phyloP scores from a whole-genome alignment of 2,329 filamentous ascomycete species.

The Botrytis elliptica region DNA sequence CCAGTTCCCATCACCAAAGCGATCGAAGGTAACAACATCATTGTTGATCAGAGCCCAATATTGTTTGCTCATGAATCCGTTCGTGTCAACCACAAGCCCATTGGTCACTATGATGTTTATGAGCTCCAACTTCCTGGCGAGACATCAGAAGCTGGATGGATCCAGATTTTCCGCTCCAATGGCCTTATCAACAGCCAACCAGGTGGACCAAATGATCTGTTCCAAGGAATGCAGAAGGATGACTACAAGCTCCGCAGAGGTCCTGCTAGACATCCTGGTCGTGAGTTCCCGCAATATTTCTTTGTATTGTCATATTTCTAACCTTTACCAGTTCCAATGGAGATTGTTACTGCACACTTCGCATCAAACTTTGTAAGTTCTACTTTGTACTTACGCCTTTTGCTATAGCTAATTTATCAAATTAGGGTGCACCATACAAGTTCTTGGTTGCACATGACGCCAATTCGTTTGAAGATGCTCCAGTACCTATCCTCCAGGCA shows the following conservation, averaged over 20 bases:
- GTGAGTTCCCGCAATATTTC: conserved; percentile 35
- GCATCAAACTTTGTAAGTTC: conserved; percentile 48
- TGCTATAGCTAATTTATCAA: conserved; percentile 22
- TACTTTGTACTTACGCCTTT: neutral
- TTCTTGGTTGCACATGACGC: conserved; percentile 58
- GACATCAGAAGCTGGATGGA: conserved; percentile 22
- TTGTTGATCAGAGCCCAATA: neutral
- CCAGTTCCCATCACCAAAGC: conserved; percentile 24
- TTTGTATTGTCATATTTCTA: conserved; percentile 31
- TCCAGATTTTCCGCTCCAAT: neutral
- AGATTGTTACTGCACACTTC: conserved; percentile 53
- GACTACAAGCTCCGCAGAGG: conserved; percentile 44
- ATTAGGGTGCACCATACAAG: conserved; percentile 63
- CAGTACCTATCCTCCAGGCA: conserved; percentile 48
- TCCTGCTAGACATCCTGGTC: conserved; percentile 32
- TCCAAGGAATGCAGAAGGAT: conserved; percentile 47
- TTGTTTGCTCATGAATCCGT: neutral
- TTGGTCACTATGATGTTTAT: conserved; percentile 36
- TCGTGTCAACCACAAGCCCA: conserved; percentile 20
- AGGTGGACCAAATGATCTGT: conserved; percentile 62
- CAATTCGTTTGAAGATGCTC: conserved; percentile 50
- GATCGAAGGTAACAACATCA: neutral
- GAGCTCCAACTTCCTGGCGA: conserved; percentile 50
- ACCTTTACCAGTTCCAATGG: conserved; percentile 37
- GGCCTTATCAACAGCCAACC: conserved; percentile 45